These are phyloP conservation scores for Saprolegnia parasitica DNA, from an alignment of 352 stramenopile genomes.

Conservation along the genomic window DNA sequence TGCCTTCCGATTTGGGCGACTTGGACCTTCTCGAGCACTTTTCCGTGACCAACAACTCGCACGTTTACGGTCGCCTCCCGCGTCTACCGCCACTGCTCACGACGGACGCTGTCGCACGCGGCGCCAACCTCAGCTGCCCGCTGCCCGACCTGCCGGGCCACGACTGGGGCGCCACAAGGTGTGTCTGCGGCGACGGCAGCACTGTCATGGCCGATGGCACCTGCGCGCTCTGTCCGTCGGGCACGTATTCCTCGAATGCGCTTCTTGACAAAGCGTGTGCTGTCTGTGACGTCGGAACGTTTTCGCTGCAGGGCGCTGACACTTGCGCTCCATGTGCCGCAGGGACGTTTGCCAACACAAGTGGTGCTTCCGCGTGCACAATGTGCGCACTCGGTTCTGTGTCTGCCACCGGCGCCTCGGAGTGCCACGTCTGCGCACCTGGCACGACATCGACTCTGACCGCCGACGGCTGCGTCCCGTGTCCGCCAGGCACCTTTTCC, in stretches of 20 bases:
- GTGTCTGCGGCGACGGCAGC: background rate
- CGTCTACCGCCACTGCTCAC: background rate
- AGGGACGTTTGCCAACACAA: conserved; percentile 5
- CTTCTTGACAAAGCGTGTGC: background rate
- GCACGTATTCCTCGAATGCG: background rate
- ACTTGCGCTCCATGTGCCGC: background rate
- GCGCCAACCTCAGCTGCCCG: background rate
- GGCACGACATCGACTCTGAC: background rate
- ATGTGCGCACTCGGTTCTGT: background rate
- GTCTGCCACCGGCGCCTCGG: background rate
- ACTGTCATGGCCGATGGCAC: background rate
- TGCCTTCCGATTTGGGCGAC: background rate
- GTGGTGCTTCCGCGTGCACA: background rate
- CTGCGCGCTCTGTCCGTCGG: background rate
- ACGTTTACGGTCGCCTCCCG: conserved; percentile 10
- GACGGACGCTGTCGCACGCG: background rate
- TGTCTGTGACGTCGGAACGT: background rate
- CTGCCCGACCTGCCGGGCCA: background rate
- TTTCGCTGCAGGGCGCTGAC: background rate
- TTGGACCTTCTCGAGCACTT: conserved; percentile 12
- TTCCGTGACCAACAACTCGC: conserved; percentile 18
- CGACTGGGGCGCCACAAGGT: background rate
- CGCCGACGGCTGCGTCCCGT: background rate
- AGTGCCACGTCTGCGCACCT: background rate
- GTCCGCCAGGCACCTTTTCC: conserved; percentile 5